These are phyloP conservation scores for Garcia nutans DNA, from an alignment of 345 rosid genomes.

Conservation along the genomic window DNA sequence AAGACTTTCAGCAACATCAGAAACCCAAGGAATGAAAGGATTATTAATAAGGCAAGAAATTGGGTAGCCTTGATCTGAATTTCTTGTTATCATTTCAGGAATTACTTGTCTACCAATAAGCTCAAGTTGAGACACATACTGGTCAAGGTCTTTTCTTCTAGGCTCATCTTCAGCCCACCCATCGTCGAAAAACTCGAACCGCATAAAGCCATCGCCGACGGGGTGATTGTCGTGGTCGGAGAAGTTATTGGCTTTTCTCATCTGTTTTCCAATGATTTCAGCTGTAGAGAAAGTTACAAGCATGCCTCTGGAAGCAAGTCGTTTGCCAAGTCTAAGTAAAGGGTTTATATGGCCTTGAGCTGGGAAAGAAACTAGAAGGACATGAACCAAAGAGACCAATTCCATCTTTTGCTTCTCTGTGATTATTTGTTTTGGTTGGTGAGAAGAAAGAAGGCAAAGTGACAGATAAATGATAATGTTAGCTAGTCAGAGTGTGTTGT, in stretches of 20 bases:
- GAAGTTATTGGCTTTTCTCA: conserved; percentile 50
- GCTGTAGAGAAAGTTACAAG: conserved; percentile 65
- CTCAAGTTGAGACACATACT: conserved; percentile 53
- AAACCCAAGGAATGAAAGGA: conserved; percentile 85
- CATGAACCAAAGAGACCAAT: conserved; percentile 47
- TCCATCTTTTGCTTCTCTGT: conserved; percentile 30
- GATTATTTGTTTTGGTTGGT: no score
- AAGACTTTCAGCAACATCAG: conserved; percentile 66
- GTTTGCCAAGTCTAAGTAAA: conserved; percentile 72
- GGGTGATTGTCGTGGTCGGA: conserved; percentile 43
- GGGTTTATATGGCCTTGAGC: conserved; percentile 90
- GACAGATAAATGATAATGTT: no score
- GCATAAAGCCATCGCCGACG: conserved; percentile 59
- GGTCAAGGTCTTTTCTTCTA: conserved; percentile 36
- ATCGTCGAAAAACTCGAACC: conserved; percentile 72
- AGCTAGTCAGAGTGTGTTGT: no score
- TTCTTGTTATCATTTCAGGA: conserved; percentile 42
- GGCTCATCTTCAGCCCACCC: conserved; percentile 55
- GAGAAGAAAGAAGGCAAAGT: no score
- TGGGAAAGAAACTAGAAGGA: conserved; percentile 70
- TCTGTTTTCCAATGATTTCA: conserved; percentile 47
- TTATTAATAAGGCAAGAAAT: conserved; percentile 78
- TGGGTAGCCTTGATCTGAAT: conserved; percentile 55
- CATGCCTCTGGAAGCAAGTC: conserved; percentile 73
- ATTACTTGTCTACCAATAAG: conserved; percentile 42